Conservation (phyloP, 345 rosid species). For the Conringia planisiliqua region DNA sequence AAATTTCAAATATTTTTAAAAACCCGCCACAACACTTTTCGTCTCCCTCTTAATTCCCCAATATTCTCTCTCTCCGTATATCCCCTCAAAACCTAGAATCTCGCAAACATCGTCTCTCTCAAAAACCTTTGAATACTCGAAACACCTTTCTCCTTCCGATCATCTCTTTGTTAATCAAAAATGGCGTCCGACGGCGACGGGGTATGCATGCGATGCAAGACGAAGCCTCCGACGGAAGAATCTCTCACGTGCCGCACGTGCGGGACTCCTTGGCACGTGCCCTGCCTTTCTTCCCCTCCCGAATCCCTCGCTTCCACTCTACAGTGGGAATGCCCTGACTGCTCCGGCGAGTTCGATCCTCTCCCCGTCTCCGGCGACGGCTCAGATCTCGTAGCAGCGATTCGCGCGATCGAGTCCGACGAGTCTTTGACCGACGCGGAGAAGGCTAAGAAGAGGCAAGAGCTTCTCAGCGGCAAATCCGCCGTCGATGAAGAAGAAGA, state of each 20-base stretch:
- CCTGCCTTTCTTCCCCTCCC: conserved; percentile 44
- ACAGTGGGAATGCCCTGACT: conserved; percentile 71
- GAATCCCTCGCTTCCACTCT: conserved; percentile 46
- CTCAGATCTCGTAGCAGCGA: conserved; percentile 32
- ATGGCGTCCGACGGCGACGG: neutral
- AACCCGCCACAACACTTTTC: neutral
- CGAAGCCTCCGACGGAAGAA: neutral
- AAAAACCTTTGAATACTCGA: neutral
- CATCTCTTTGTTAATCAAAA: neutral
- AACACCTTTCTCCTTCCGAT: neutral
- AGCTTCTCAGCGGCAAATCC: conserved; percentile 45
- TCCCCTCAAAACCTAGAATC: neutral
- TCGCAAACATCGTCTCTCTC: neutral
- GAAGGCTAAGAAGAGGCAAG: conserved; percentile 54
- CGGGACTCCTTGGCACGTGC: conserved; percentile 70
- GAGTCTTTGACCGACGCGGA: conserved; percentile 39
- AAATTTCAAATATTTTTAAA: neutral
- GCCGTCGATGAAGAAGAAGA: neutral
- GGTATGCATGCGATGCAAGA: neutral
- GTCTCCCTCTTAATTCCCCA: neutral
- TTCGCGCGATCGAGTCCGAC: conserved; percentile 48
- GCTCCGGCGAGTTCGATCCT: conserved; percentile 9
- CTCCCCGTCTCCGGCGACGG: neutral
- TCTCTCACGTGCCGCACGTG: conserved; percentile 41
- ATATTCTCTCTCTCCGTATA: neutral